Evolutionary conservation across 1,284 basidiomycete species (phyloP).

Genomic region (Trichosporon coremiiforme): DNA sequence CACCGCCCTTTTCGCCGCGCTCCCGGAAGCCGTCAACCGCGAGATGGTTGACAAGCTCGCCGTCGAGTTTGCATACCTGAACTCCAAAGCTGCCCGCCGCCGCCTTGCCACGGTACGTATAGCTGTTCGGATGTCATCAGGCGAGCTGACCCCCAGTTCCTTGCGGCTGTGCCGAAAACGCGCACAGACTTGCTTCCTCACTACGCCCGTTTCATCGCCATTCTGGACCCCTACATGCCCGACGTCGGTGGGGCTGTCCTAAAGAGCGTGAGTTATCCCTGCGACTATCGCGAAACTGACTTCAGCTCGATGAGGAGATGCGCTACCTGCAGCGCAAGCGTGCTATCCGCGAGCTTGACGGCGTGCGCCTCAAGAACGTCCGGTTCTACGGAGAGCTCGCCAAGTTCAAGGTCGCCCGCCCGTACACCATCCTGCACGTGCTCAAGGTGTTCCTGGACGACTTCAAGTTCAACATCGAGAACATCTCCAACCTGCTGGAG

Average conservation of each 20-base stretch:
- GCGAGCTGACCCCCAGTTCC: slow-evolving; percentile 63
- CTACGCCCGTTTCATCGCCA: slow-evolving; percentile 87
- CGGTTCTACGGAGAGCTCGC: slow-evolving; percentile 87
- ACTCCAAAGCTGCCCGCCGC: slow-evolving; percentile 92
- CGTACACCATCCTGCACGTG: slow-evolving; percentile 89
- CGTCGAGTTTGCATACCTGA: slow-evolving; percentile 92
- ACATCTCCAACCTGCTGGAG: slow-evolving; percentile 86
- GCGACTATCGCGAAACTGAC: slow-evolving; percentile 18
- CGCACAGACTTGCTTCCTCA: slow-evolving; percentile 89
- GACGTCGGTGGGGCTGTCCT: slow-evolving; percentile 84
- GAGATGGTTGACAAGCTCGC: slow-evolving; percentile 89
- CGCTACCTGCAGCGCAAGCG: slow-evolving; percentile 94
- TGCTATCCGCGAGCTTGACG: slow-evolving; percentile 81
- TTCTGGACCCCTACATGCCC: slow-evolving; percentile 87
- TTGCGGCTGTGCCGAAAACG: slow-evolving; percentile 81
- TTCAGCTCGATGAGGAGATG: slow-evolving; percentile 92
- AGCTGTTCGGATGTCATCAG: no score
- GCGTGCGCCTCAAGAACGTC: slow-evolving; percentile 86
- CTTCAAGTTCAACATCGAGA: slow-evolving; percentile 91
- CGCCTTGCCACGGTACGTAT: slow-evolving; percentile 74
- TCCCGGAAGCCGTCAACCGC: slow-evolving; percentile 92
- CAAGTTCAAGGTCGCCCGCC: slow-evolving; percentile 91
- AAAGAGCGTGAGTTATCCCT: slow-evolving; percentile 68
- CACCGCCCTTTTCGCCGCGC: slow-evolving; percentile 81
- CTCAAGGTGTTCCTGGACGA: slow-evolving; percentile 97